These are phyloP conservation scores for Nannochloropsis salina DNA, from an alignment of 108 stramenopile genomes.

Conservation along the genomic window DNA sequence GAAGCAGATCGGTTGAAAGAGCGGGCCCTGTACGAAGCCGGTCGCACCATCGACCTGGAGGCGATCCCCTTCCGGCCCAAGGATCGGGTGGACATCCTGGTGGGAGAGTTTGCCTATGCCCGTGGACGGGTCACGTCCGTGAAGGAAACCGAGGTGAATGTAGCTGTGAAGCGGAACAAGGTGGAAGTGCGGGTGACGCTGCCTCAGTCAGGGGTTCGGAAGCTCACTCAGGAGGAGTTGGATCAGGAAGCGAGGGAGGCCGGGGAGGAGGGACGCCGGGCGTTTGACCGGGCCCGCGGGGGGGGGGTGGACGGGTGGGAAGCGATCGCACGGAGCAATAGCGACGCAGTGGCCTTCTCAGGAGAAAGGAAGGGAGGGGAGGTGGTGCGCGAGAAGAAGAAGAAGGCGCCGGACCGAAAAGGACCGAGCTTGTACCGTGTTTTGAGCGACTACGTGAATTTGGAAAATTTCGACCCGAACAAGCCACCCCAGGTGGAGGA, in stretches of 20 bases:
- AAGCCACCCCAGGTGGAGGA: slow-evolving; percentile 9
- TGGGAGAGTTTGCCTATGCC: neutral
- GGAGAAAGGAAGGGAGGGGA: neutral
- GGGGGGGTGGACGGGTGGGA: neutral
- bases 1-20: neutral
- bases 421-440: neutral
- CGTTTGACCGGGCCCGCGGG: neutral
- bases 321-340: neutral
- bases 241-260: slow-evolving; percentile 14
- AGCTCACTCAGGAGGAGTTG: neutral
- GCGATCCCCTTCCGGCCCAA: neutral
- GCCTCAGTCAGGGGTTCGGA: neutral
- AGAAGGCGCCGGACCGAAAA: neutral
- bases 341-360: neutral
- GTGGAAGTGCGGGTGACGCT: neutral
- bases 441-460: slow-evolving; percentile 1
- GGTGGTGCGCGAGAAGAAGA: neutral
- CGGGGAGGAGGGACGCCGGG: slow-evolving; percentile 4
- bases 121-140: neutral
- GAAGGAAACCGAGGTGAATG: neutral
- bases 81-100: neutral
- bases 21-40: neutral
- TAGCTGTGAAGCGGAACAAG: slow-evolving; percentile 7
- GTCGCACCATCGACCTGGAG: slow-evolving; percentile 9
- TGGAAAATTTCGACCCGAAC: neutral